Evolutionary conservation across 1,139 yeast species (phyloP).

Genomic region (Wickerhamomyces sp.): DNA sequence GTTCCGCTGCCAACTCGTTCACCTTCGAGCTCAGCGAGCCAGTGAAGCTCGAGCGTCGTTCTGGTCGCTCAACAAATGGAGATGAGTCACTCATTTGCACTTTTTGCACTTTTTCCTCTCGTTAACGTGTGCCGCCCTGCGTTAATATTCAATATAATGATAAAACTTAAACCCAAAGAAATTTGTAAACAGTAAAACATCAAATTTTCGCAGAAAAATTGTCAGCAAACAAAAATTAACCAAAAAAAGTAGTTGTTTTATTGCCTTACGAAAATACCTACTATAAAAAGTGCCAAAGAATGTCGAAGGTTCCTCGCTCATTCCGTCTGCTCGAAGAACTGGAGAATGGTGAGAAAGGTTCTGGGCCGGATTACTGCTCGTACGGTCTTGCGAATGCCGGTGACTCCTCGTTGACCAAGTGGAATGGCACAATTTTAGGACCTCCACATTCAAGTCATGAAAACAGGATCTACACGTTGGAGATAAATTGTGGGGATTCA

Average conservation of each 20-base stretch:
- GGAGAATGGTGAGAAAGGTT: constrained; percentile 97
- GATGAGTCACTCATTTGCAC: constrained; percentile 3
- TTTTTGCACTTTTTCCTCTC: neutral
- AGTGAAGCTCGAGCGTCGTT: neutral
- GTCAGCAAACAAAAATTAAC: too few relatives aligned
- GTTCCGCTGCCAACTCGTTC: constrained; percentile 26
- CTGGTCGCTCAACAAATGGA: constrained; percentile 1
- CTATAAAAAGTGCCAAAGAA: neutral
- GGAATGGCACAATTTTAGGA: constrained; percentile 96
- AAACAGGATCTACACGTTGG: constrained; percentile 84
- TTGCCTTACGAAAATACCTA: too few relatives aligned
- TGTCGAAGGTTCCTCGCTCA: constrained; percentile 1
- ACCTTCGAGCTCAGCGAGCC: constrained; percentile 17
- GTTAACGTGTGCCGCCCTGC: too few relatives aligned
- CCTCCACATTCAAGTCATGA: constrained; percentile 96
- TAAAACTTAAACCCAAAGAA: too few relatives aligned
- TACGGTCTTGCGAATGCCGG: constrained; percentile 86
- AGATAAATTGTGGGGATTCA: constrained; percentile 72
- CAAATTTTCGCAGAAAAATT: too few relatives aligned
- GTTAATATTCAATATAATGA: too few relatives aligned
- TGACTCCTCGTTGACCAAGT: constrained; percentile 85
- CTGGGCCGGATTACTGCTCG: constrained; percentile 95
- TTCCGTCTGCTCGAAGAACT: constrained; percentile 91
- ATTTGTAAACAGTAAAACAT: too few relatives aligned
- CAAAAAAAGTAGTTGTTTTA: neutral